phyloP scores from a whole-genome alignment of 2,329 filamentous ascomycete species.

The Colletotrichum sidae region DNA sequence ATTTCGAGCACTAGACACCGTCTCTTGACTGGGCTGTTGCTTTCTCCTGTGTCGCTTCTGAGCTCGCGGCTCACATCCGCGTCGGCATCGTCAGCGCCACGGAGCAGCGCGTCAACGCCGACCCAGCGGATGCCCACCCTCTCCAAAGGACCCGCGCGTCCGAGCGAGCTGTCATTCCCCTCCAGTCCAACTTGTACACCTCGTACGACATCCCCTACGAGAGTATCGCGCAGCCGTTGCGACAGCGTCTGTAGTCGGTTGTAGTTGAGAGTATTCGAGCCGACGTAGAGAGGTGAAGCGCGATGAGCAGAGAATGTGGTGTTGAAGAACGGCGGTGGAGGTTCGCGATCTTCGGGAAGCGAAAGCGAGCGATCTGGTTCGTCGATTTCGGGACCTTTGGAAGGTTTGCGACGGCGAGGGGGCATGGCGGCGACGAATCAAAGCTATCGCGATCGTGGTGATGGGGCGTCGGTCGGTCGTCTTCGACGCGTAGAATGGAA shows the following conservation, averaged over 20 bases:
- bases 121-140: constrained; percentile 62
- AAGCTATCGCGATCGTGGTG: too few relatives aligned
- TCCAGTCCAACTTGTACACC: constrained; percentile 66
- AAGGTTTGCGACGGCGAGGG: constrained; percentile 22
- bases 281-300: constrained; percentile 64
- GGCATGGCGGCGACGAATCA: neutral
- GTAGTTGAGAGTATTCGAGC: constrained; percentile 51
- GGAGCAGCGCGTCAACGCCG: constrained; percentile 45
- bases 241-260: constrained; percentile 57
- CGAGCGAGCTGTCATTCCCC: constrained; percentile 51
- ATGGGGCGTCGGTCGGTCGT: neutral
- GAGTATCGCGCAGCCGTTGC: constrained; percentile 62
- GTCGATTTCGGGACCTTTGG: constrained; percentile 11
- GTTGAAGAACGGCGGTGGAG: constrained; percentile 63
- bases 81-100: constrained; percentile 39
- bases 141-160: constrained; percentile 57
- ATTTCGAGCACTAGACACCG: constrained; percentile 59
- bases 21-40: constrained; percentile 33
- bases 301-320: constrained; percentile 69
- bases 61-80: constrained; percentile 24
- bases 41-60: constrained; percentile 15
- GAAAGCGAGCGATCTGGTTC: constrained; percentile 7
- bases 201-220: constrained; percentile 70
- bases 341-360: constrained; percentile 39
- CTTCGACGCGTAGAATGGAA: neutral